Evolutionary conservation across 2,329 filamentous ascomycete species (phyloP).

Genomic region (Plenodomus tracheiphilus): DNA sequence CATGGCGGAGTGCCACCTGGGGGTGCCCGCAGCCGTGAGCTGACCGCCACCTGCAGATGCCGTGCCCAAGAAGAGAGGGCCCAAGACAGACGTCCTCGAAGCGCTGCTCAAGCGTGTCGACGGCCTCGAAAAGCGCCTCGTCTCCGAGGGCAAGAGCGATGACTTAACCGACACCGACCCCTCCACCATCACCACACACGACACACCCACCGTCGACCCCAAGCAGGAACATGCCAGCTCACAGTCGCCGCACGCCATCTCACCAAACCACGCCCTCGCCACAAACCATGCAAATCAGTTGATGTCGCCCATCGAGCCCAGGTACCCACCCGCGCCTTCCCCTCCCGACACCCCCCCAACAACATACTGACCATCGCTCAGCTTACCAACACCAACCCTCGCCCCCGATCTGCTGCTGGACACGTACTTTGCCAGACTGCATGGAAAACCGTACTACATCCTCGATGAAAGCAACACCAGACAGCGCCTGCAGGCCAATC

Average conservation of each 20-base stretch:
- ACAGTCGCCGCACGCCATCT: conserved; percentile 27
- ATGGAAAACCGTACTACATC: conserved; percentile 81
- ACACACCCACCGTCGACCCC: conserved; percentile 20
- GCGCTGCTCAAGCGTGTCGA: conserved; percentile 83
- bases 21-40: conserved; percentile 7
- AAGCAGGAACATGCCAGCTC: conserved; percentile 23
- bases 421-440: conserved; percentile 77
- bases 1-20: conserved; percentile 2
- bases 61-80: conserved; percentile 84
- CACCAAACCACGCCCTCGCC: conserved; percentile 24
- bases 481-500: conserved; percentile 70
- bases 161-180: conserved; percentile 34
- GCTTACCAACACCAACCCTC: conserved; percentile 49
- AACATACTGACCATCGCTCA: conserved; percentile 21
- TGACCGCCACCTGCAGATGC: conserved; percentile 63
- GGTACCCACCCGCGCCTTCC: conserved; percentile 21
- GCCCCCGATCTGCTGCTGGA: conserved; percentile 69
- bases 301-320: conserved; percentile 45
- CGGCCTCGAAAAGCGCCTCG: conserved; percentile 78
- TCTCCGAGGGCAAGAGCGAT: conserved; percentile 56
- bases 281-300: conserved; percentile 35
- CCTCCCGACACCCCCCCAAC: conserved; percentile 10
- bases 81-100: conserved; percentile 87
- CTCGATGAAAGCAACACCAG: conserved; percentile 76
- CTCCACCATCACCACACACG: conserved; percentile 14